Conservation (phyloP, 225 moss, liverwort and hornwort genomes). For the Polytrichum commune region DNA sequence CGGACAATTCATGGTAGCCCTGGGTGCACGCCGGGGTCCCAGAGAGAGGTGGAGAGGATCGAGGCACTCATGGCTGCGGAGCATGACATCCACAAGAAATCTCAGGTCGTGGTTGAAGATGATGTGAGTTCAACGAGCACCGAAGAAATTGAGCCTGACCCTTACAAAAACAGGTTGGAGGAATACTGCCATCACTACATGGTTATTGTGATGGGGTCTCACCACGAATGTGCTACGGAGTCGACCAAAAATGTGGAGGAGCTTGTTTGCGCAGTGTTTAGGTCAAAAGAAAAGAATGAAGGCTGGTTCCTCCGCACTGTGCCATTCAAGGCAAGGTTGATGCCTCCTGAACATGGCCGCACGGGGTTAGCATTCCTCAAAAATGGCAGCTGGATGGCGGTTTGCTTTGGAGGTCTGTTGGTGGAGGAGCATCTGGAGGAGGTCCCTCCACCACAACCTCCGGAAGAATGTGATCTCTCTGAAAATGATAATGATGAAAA, state of each 20-base stretch:
- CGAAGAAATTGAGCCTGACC: constrained; percentile 7
- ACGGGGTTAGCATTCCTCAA: constrained; percentile 23
- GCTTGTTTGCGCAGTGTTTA: constrained; percentile 31
- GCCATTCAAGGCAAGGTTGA: constrained; percentile 28
- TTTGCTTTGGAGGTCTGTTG: constrained; percentile 5
- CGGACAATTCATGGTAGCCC: constrained; percentile 11
- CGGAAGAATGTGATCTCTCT: no score
- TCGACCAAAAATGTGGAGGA: constrained; percentile 19
- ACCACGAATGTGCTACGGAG: constrained; percentile 22
- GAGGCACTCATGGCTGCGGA: constrained; percentile 5
- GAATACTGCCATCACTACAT: constrained; percentile 39
- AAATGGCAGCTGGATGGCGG: constrained; percentile 13
- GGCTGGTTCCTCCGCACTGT: constrained; percentile 32
- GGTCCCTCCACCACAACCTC: neutral
- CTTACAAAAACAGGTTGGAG: constrained; percentile 23
- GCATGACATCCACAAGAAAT: neutral
- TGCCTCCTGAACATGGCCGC: constrained; percentile 30
- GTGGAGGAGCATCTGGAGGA: constrained; percentile 10
- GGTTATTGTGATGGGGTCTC: constrained; percentile 24
- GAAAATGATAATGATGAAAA: neutral
- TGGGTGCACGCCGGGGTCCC: constrained; percentile 3
- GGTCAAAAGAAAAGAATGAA: constrained; percentile 25
- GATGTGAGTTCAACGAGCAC: neutral
- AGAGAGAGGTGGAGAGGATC: neutral
- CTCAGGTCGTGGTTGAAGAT: neutral